phyloP scores from a whole-genome alignment of 306 rosid genomes.

The Senna siamea region DNA sequence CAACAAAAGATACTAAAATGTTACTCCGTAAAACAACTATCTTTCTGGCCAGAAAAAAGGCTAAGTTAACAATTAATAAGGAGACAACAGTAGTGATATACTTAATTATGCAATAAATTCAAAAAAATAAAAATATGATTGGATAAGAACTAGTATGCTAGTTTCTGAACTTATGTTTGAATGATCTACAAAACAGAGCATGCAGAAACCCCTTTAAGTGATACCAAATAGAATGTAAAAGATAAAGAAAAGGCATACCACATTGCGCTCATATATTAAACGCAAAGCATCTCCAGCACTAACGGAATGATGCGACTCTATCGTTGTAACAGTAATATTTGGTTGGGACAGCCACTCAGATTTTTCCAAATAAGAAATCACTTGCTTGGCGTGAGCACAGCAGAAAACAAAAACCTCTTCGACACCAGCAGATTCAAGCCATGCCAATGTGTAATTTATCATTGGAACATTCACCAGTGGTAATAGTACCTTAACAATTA shows the following conservation, averaged over 20 bases:
- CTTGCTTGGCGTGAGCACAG: conserved; percentile 92
- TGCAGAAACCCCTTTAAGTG: background rate
- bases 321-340: conserved; percentile 65
- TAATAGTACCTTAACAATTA: conserved; percentile 64
- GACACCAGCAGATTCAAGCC: conserved; percentile 98
- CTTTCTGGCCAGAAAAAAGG: background rate
- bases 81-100: background rate
- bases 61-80: conserved; percentile 22
- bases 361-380: conserved; percentile 74
- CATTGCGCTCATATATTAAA: conserved; percentile 87
- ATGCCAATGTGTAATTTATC: conserved; percentile 85
- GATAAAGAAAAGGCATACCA: conserved; percentile 57
- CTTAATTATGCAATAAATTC: conserved; percentile 10
- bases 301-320: conserved; percentile 86
- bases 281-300: conserved; percentile 97
- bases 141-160: background rate
- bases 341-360: conserved; percentile 87
- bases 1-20: conserved; percentile 40
- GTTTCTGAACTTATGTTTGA: conserved; percentile 7
- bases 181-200: conserved; percentile 4
- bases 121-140: background rate
- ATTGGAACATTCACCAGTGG: conserved; percentile 88
- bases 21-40: conserved; percentile 35
- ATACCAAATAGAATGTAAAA: background rate
- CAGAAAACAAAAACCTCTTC: conserved; percentile 97